Percentiles rank a stretch among this genome's conserved stretches.
phyloP scores from a whole-genome alignment of 352 stramenopile species.

The Pythium periplocum region DNA sequence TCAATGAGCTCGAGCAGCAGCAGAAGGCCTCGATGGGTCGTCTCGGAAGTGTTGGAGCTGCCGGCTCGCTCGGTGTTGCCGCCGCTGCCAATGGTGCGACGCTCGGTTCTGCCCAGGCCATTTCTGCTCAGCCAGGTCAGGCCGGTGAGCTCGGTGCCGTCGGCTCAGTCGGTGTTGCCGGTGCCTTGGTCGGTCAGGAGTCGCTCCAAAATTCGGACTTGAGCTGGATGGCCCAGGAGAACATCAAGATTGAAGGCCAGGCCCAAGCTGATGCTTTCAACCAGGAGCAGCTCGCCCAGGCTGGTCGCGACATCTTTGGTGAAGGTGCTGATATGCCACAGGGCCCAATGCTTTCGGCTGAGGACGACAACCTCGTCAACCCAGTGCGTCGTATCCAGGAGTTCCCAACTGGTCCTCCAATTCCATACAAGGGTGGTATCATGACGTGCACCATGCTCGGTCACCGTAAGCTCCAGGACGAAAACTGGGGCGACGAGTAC shows the following conservation, averaged over 20 bases:
- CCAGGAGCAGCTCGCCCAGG: constrained; percentile 80
- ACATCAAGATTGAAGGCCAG: constrained; percentile 72
- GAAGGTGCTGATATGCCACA: constrained; percentile 71
- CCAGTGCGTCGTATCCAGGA: constrained; percentile 84
- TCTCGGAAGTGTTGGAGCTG: constrained; percentile 47
- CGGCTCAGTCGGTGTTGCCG: constrained; percentile 68
- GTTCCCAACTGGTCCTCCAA: constrained; percentile 85
- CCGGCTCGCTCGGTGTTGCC: constrained; percentile 44
- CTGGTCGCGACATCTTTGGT: constrained; percentile 79
- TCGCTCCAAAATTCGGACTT: constrained; percentile 79
- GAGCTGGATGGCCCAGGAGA: constrained; percentile 82
- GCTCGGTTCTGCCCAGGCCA: constrained; percentile 64
- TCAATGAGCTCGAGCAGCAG: constrained; percentile 51
- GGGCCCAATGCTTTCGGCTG: constrained; percentile 78
- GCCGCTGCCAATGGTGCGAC: constrained; percentile 42
- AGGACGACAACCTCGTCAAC: constrained; percentile 85
- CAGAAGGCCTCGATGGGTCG: constrained; percentile 46
- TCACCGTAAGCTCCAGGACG: constrained; percentile 84
- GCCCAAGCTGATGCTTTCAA: constrained; percentile 66
- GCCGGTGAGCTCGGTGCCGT: constrained; percentile 71
- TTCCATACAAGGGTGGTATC: constrained; percentile 88
- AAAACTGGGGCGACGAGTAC: constrained; percentile 89
- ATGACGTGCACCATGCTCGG: constrained; percentile 87
- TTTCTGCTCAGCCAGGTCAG: constrained; percentile 58
- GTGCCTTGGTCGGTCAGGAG: constrained; percentile 71